Evolutionary conservation across 2,329 filamentous ascomycete genomes (phyloP), one percentile per base, ranked within the genome.

Genomic region (Peltaster fructicola): DNA sequence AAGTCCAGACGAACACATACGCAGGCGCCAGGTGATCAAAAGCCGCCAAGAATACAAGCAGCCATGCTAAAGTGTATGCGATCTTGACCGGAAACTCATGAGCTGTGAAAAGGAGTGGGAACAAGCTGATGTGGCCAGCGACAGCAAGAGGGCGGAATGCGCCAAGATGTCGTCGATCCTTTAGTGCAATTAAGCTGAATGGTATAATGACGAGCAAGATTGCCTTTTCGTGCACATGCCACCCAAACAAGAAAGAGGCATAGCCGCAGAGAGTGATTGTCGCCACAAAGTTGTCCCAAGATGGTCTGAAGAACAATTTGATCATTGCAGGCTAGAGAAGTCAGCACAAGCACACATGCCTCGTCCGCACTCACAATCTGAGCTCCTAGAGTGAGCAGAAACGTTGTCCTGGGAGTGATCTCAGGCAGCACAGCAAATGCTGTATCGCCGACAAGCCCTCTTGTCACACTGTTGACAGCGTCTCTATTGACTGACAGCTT

Each of bases 201-300:
- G 88, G 88, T 23, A 95, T 78, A 37, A 98, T 82, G 44, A 95
- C 76, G 11, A 95, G 67, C 12, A 98, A 65, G 29, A 98, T 78
- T 2, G 88, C 88, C 53, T 98, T 98, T 48, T 98, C 88, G 43
- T 98, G 88, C 6, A 98, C 88, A 45, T 98, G 88, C 82, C 85
- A 98, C 29, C 88, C 85, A 40, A 95, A 95, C 7, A 98, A 63
- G 55, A 98, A 98, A 0, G 85, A 93, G 0, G 85, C 78, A 46
- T 93, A 98, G 30, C 80, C 88, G 44, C 88, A 95, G 9, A 95
- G 68, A 0, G 85, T 93, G 21, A 92, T 67, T 1, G 81, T 75
- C 3, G 81, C 81, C 20, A 95, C 66, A 46, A 98, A 95, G 28
- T 68, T 76, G 33, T 91, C 77, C 79, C 81, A 92, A 1, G 69